Base-by-base conservation (phyloP, 2,329 filamentous ascomycete species). In the Taxawa tesnikishii region DNA sequence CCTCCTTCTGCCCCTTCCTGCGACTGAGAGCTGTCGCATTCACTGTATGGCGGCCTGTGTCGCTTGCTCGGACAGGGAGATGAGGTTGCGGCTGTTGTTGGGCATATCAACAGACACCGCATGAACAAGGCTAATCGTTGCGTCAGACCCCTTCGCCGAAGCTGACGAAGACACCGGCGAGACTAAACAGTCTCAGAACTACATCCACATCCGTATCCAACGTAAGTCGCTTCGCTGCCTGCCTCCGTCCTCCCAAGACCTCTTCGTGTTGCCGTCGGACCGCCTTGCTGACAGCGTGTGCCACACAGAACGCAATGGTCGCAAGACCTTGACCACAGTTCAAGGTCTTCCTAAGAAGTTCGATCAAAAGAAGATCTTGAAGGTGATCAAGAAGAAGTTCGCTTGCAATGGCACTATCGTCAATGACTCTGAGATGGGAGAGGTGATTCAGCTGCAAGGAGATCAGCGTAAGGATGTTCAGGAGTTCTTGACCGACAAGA, bases 341-440 rank as follows among this genome's bases (percentile, higher is more conserved):
- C 88, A 96, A 75, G 90, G 90, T 66, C 79, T 98, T 55, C 88
- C 90, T 44, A 90, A 90, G 72, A 94, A 96, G 62, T 96, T 94
- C 58, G 88, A 94, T 68, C 85, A 90, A 67, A 96, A 94, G 78
- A 94, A 94, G 71, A 94, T 98, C 61, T 79, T 98, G 55, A 94
- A 94, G 73, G 87, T 93, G 65, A 94, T 96, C 73, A 96, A 96
- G 79, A 96, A 96, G 77, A 90, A 94, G 62, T 96, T 96, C 57
- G 88, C 90, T 64, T 96, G 88, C 83, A 96, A 98, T 94, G 90
- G 90, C 75, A 96, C 87, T 67, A 92, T 96, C 62, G 87, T 96
- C 65, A 76, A 76, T 58, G 88, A 96, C 66, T 75, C 73, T 51
- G 85, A 93, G 67, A 94, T 94, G 83, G 88, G 88, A 60, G 87